Evolutionary conservation across 2,329 filamentous ascomycete species (phyloP).

Genomic region (Apiospora pterosperma): DNA sequence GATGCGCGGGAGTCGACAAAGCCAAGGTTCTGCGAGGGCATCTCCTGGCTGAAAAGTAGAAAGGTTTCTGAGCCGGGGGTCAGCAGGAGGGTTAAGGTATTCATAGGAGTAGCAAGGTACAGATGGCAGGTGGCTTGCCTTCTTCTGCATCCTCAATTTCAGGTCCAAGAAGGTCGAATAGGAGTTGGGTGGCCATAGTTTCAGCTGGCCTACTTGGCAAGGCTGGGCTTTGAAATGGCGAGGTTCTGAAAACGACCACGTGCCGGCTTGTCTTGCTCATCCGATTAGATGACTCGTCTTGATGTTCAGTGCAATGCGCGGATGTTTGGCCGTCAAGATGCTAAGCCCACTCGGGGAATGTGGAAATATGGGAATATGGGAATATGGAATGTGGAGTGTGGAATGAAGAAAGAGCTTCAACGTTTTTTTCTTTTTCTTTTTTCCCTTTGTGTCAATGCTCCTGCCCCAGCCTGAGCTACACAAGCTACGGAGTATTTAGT

Average conservation of each 20-base stretch:
- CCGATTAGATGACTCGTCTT: no score
- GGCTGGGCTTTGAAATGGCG: background rate
- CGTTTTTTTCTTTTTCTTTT: no score
- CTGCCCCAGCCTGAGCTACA: no score
- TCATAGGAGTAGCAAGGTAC: constrained; percentile 8
- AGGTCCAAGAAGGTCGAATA: constrained; percentile 31
- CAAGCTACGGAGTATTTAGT: no score
- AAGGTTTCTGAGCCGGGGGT: constrained; percentile 67
- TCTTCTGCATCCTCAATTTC: constrained; percentile 49
- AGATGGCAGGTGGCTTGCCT: constrained; percentile 27
- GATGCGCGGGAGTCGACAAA: constrained; percentile 73
- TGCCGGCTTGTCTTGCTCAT: background rate
- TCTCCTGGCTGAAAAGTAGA: constrained; percentile 73
- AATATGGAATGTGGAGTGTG: no score
- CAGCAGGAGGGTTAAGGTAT: background rate
- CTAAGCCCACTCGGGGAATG: no score
- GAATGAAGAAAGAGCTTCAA: no score
- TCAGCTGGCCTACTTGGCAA: background rate
- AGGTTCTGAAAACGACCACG: background rate
- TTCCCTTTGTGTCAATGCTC: no score
- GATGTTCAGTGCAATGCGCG: no score
- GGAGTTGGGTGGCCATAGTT: background rate
- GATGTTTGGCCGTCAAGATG: no score
- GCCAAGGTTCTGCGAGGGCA: constrained; percentile 75
- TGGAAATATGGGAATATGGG: no score